Conservation (phyloP, 441 rosid species). For the Populus hybrid region DNA sequence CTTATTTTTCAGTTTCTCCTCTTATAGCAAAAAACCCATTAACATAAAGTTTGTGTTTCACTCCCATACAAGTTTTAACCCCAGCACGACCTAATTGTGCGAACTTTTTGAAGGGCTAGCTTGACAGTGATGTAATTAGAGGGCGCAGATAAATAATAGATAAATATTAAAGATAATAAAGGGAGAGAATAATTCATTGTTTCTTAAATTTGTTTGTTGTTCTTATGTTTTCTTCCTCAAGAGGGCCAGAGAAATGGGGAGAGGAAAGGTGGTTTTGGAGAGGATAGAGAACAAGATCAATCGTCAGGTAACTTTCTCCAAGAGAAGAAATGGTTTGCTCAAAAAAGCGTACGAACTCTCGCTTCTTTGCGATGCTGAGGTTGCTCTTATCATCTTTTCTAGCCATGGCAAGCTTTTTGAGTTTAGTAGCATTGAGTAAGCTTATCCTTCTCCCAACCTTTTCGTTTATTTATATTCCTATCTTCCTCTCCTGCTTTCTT, state of each 20-base stretch:
- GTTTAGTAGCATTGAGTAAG: slow-evolving; percentile 34
- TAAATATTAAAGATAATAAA: no score
- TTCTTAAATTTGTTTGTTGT: not conserved
- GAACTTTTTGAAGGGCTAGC: not conserved
- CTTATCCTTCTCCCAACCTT: not conserved
- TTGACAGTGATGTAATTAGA: slow-evolving; percentile 10
- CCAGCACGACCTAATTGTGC: not conserved
- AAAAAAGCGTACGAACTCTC: no score
- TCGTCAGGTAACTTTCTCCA: slow-evolving; percentile 36
- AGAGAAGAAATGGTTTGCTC: no score
- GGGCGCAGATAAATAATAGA: slow-evolving; percentile 50
- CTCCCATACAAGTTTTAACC: not conserved
- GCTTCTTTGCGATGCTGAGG: no score
- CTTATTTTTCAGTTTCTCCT: not conserved
- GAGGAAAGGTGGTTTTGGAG: slow-evolving; percentile 42
- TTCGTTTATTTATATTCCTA: not conserved
- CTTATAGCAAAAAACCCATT: not conserved
- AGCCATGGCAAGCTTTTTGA: slow-evolving; percentile 33
- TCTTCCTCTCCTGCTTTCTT: not conserved
- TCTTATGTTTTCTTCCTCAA: slow-evolving; percentile 4
- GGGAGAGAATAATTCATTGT: no score
- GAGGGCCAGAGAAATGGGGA: slow-evolving; percentile 26
- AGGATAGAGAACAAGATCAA: slow-evolving; percentile 41
- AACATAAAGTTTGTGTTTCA: not conserved
- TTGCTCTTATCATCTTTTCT: slow-evolving; percentile 41